phyloP scores from a whole-genome alignment of 2,329 filamentous ascomycete genomes.

The Penicillium decumbens region DNA sequence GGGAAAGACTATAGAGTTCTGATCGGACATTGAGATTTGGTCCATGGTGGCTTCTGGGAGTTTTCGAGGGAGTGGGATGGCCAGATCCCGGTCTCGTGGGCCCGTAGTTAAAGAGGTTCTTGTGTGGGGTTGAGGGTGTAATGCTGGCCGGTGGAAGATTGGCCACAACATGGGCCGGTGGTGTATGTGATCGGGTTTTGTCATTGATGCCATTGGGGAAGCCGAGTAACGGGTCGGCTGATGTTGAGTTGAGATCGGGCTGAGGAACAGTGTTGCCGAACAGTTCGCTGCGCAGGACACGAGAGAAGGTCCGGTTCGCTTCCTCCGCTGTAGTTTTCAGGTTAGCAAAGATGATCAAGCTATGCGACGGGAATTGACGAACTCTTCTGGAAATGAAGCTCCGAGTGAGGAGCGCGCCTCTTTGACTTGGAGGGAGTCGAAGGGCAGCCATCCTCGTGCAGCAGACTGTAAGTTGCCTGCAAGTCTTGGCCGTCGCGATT shows the following conservation, averaged over 20 bases:
- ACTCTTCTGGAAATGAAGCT: slow-evolving; percentile 93
- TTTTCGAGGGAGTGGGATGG: slow-evolving; percentile 84
- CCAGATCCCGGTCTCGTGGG: slow-evolving; percentile 69
- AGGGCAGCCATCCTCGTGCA: slow-evolving; percentile 89
- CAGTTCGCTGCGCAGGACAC: slow-evolving; percentile 79
- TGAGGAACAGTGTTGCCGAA: slow-evolving; percentile 90
- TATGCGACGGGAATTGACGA: slow-evolving; percentile 34
- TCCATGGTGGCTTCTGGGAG: slow-evolving; percentile 80
- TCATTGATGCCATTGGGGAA: slow-evolving; percentile 54
- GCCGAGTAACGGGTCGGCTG: slow-evolving; percentile 50
- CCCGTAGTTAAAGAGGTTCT: slow-evolving; percentile 92
- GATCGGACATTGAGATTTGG: slow-evolving; percentile 84
- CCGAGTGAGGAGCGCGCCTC: slow-evolving; percentile 79
- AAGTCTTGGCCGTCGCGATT: slow-evolving; percentile 89
- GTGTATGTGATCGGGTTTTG: slow-evolving; percentile 72
- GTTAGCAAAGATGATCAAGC: slow-evolving; percentile 12
- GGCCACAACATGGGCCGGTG: slow-evolving; percentile 63
- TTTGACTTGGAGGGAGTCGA: slow-evolving; percentile 82
- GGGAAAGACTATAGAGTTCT: slow-evolving; percentile 92
- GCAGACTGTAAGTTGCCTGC: slow-evolving; percentile 83
- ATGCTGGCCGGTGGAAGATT: slow-evolving; percentile 66
- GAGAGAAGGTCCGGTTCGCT: slow-evolving; percentile 89
- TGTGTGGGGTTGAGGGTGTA: slow-evolving; percentile 92
- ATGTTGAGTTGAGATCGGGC: slow-evolving; percentile 60
- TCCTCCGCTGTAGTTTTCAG: slow-evolving; percentile 63